Percentiles rank a stretch among this genome's conserved stretches.
Evolutionary conservation across 345 rosid genomes (phyloP).

Genomic region (Populus pruinosa): DNA sequence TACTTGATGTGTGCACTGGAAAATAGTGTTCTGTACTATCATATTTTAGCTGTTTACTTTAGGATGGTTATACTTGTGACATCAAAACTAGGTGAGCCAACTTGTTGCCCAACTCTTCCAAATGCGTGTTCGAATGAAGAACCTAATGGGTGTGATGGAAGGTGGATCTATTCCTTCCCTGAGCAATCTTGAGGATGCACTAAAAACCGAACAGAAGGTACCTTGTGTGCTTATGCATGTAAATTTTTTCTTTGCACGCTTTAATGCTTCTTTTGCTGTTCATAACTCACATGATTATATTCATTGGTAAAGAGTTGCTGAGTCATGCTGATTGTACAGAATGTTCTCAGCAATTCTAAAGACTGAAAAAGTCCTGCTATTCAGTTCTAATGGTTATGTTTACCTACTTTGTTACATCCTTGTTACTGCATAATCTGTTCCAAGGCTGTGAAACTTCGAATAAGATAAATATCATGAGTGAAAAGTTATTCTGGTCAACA

Average conservation of each 20-base stretch:
- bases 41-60: background rate
- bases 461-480: background rate
- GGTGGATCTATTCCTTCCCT: constrained; percentile 93
- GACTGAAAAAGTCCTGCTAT: background rate
- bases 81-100: constrained; percentile 68
- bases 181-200: constrained; percentile 77
- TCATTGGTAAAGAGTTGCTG: background rate
- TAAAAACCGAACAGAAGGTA: constrained; percentile 85
- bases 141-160: constrained; percentile 88
- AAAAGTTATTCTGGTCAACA: background rate
- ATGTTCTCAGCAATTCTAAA: background rate
- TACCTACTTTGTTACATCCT: background rate
- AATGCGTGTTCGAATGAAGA: constrained; percentile 96
- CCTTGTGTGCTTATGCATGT: background rate
- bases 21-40: background rate
- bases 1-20: background rate
- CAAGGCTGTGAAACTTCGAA: background rate
- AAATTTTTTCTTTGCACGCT: background rate
- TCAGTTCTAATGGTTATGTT: background rate
- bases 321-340: background rate
- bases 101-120: constrained; percentile 95
- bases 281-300: background rate
- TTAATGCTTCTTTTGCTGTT: background rate
- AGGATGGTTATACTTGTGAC: constrained; percentile 8
- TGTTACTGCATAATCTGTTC: background rate